Base-by-base conservation (phyloP, 805 yeast genomes). In the Schwanniomyces pseudopolymorphus region DNA sequence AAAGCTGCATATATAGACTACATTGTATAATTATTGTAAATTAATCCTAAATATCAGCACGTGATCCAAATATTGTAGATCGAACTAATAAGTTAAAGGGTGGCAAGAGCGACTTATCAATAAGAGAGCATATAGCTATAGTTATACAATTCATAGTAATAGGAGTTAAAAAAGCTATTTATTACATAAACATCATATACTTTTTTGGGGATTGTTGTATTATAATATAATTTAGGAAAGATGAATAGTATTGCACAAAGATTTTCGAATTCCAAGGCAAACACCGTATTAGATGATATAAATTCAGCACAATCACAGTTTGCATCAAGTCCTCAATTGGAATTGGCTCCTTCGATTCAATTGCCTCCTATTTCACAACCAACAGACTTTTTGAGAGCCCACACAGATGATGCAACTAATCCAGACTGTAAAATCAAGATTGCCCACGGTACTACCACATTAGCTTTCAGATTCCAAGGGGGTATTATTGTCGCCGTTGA, bases 391-490 rank as follows among this genome's bases (percentile, higher is more conserved):
- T 74, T 94, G 55, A 80, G 98, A 66, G 97, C 97, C n/a, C 97
- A 94, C 69, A 94, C 99, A 6, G 99, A 94, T 69, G 97, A 94
- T 68, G 84, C 89, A 16, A 64, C 83, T 50, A 92, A 91, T 65
- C 96, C 96, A 22, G 97, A 90, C 63, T 91, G 96, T 70, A 87
- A 84, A 61, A 92, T 94, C 73, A 92, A 94, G 67, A 87, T 94
- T 61, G 97, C 97, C 19, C 99, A 94, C 69, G 99, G 99, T 67
- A 94, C 99, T n/a, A 94, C 99, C 5, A 94, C 99, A 11, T 76
- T 94, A 58, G 97, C 98, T 8, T 94, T 94, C 74, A 79, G 97
- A 67, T 94, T 91, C 70, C 83, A 92, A 71, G 97, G 92, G 22
- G 99, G 99, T 20, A 91, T 94, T 55, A 75, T 86, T 33, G 97